Base-by-base conservation (phyloP, 2,329 filamentous ascomycete genomes). In the Claviceps humidiphila region DNA sequence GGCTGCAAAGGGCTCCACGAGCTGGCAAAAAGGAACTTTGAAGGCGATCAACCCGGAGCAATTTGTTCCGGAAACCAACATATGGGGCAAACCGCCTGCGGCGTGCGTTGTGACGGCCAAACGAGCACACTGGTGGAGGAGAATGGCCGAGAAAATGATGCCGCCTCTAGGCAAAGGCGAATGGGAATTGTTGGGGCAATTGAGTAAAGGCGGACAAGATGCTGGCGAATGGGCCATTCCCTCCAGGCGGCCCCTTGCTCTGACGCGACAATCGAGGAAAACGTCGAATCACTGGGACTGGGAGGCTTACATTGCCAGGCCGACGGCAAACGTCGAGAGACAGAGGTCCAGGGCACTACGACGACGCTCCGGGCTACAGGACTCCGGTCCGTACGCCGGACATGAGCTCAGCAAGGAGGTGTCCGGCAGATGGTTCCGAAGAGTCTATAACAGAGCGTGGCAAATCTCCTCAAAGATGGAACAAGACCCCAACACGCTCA, bases 111-210 rank as follows among this genome's bases (percentile, higher is more conserved):
- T 64, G 7, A 66, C 69, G n/a, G 69, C 68, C 9, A 75, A 74
- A 54, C 59, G 66, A 47, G 71, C 67, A 30, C 68, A 64, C 22
- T 76, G 73, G 66, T 84, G 77, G 74, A 70, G 64, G 40, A 53
- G 53, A 4, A 59, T 69, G 16, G 64, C 73, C 1, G 62, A 70
- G 13, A 76, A 73, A 54, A 55, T 80, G 6, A 65, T 78, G 58
- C 76, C 78, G n/a, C 81, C 81, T 0, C 53, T 84, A 16, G 70
- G 71, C 6, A 65, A 62, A 30, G 66, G 68, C 17, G 77, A 83
- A 59, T 84, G 78, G 78, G 69, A 81, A 14, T 60, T 72, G 14
- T 63, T 84, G n/a, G 64, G 64, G n/a, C 63, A 64, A 24, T 58
- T 84, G 39, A 70, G 70, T 3, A 56, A 59, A 7, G 78, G 74